A percentile compares a stretch with the other conserved stretches of the same genome.
phyloP scores from a whole-genome alignment of 345 rosid genomes.

The Brassica incana region DNA sequence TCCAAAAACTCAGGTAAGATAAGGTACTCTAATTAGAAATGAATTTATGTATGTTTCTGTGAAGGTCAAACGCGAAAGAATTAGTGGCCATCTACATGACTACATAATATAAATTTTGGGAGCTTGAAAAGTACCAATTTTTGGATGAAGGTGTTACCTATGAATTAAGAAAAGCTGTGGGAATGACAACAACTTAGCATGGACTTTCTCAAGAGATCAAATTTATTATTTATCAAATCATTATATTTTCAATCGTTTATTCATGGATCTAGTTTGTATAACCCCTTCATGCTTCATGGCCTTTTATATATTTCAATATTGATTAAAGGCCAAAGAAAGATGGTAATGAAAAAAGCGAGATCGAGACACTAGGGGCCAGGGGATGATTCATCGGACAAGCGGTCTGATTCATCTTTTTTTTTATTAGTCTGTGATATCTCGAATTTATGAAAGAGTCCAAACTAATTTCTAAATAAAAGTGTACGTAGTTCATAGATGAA shows the following conservation, averaged over 20 bases:
- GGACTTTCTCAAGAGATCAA: background rate
- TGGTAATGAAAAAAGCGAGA: background rate
- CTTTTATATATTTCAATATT: background rate
- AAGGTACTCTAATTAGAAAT: background rate
- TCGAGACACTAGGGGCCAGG: background rate
- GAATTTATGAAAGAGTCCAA: too few species aligned
- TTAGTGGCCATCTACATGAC: background rate
- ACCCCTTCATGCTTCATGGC: background rate
- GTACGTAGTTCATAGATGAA: too few species aligned
- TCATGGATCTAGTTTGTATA: background rate
- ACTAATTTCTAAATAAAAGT: too few species aligned
- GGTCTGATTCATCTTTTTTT: background rate
- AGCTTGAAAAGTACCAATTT: background rate
- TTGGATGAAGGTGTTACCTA: background rate
- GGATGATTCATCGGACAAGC: constrained; percentile 6
- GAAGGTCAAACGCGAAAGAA: background rate
- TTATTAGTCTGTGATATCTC: too few species aligned
- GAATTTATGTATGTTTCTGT: background rate
- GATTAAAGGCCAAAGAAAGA: background rate
- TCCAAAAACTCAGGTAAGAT: background rate
- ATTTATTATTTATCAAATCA: background rate
- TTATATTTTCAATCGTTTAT: background rate
- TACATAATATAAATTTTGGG: background rate
- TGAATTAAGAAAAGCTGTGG: background rate
- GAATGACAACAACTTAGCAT: background rate